A percentile compares a stretch with the other conserved stretches of the same genome.
phyloP scores from a whole-genome alignment of 257 asterid genomes.

The Solanum tarijense region DNA sequence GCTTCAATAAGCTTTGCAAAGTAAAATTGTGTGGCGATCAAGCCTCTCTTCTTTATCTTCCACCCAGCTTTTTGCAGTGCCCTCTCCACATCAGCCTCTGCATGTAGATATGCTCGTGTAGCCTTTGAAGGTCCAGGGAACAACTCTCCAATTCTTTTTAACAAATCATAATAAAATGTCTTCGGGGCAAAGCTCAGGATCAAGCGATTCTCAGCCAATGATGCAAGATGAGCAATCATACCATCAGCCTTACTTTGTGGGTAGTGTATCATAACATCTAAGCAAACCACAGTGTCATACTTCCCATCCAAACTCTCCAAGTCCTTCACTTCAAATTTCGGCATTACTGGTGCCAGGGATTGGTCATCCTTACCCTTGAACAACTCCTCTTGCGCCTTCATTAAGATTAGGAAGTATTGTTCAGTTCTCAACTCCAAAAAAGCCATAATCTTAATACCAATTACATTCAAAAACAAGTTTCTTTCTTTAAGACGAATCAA shows the following conservation, averaged over 20 bases:
- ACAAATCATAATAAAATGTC: slow-evolving; percentile 60
- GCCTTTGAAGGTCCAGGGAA: slow-evolving; percentile 99
- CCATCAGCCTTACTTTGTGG: slow-evolving; percentile 91
- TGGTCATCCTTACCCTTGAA: slow-evolving; percentile 32
- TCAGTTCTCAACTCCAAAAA: not conserved
- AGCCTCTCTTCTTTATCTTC: slow-evolving; percentile 75
- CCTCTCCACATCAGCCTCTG: slow-evolving; percentile 78
- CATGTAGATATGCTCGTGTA: slow-evolving; percentile 85
- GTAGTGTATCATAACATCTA: slow-evolving; percentile 91
- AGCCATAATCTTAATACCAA: not conserved
- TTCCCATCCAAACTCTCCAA: slow-evolving; percentile 83
- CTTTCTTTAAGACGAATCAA: not conserved
- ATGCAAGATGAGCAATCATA: slow-evolving; percentile 93
- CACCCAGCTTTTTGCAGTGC: slow-evolving; percentile 80
- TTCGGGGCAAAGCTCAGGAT: slow-evolving; percentile 91
- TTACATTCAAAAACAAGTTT: not conserved
- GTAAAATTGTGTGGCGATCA: slow-evolving; percentile 74
- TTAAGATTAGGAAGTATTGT: not conserved
- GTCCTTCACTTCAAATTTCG: slow-evolving; percentile 77
- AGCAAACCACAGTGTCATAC: slow-evolving; percentile 76
- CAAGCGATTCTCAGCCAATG: slow-evolving; percentile 72
- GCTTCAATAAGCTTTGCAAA: slow-evolving; percentile 84
- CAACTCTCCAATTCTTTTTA: slow-evolving; percentile 88
- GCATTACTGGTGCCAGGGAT: slow-evolving; percentile 40
- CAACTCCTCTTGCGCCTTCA: slow-evolving; percentile 72